Evolutionary conservation across 1,284 basidiomycete genomes (phyloP).

Genomic region (Melampsora americana): DNA sequence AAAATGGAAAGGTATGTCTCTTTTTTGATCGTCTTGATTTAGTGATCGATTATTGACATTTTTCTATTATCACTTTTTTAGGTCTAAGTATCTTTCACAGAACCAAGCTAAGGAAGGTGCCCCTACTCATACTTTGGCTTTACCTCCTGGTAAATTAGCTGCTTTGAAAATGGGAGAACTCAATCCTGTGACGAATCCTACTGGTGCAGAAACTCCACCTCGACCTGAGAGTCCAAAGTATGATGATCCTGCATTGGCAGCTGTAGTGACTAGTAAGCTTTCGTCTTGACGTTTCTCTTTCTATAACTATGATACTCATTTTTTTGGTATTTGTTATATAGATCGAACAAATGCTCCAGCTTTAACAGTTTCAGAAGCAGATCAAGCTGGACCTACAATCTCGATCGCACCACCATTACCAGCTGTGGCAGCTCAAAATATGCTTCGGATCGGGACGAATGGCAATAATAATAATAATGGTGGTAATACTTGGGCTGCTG

Average conservation of each 20-base stretch:
- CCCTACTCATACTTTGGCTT: conserved; percentile 46
- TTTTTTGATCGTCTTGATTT: not conserved
- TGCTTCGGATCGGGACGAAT: conserved; percentile 49
- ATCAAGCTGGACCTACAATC: conserved; percentile 18
- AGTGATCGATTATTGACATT: not conserved
- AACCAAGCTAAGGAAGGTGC: conserved; percentile 35
- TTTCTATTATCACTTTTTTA: not conserved
- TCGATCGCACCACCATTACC: conserved; percentile 37
- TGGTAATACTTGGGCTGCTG: conserved; percentile 17
- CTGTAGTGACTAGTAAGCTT: not conserved
- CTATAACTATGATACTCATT: not conserved
- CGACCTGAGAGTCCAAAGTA: conserved; percentile 34
- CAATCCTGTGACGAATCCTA: not conserved
- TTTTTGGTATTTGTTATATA: not conserved
- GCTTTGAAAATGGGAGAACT: conserved; percentile 54
- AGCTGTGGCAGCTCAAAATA: conserved; percentile 38
- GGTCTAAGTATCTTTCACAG: conserved; percentile 47
- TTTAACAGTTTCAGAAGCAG: conserved; percentile 1
- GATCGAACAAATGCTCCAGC: conserved; percentile 16
- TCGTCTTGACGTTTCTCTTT: not conserved
- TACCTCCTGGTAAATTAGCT: conserved; percentile 53
- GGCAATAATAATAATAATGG: not conserved
- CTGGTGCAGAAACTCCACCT: conserved; percentile 23
- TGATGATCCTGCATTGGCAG: conserved; percentile 14
- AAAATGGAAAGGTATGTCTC: conserved; percentile 78